Conservation (phyloP, 306 rosid species). For the Luffa aegyptiaca region DNA sequence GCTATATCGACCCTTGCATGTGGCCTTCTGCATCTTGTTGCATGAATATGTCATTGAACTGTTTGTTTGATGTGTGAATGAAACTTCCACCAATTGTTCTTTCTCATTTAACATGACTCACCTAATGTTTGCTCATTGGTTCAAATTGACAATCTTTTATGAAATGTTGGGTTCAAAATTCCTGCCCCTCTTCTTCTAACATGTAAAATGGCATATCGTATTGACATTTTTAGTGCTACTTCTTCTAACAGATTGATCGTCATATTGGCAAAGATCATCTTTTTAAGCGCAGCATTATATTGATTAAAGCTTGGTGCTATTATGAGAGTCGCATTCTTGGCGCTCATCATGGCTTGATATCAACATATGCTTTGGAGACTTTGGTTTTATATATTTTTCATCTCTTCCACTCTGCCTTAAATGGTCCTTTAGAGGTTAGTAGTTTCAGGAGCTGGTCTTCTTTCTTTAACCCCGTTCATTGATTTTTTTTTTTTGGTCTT, state of each 20-base stretch:
- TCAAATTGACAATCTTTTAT: not conserved
- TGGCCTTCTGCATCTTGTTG: not conserved
- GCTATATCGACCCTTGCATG: not conserved
- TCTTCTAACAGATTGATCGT: constrained; percentile 51
- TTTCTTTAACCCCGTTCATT: not conserved
- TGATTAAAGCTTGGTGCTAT: constrained; percentile 88
- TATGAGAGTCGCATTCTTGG: constrained; percentile 90
- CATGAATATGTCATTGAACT: not conserved
- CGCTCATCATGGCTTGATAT: constrained; percentile 81
- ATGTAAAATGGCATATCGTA: not conserved
- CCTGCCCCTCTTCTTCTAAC: not conserved
- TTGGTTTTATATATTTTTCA: constrained; percentile 75
- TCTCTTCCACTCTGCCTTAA: constrained; percentile 50
- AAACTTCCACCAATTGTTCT: not conserved
- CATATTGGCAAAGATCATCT: constrained; percentile 64
- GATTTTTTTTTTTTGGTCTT: not conserved
- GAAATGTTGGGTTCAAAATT: not conserved
- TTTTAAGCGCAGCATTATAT: constrained; percentile 76
- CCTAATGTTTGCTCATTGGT: not conserved
- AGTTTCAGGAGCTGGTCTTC: constrained; percentile 2
- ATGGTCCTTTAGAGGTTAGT: constrained; percentile 75
- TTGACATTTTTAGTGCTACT: not conserved
- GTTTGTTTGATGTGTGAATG: not conserved
- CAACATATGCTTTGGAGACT: constrained; percentile 90
- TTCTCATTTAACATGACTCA: not conserved